A percentile compares a stretch with the other conserved stretches of the same genome.
Evolutionary conservation across 1,284 basidiomycete genomes (phyloP).

Genomic region (Meripilus lineatus): DNA sequence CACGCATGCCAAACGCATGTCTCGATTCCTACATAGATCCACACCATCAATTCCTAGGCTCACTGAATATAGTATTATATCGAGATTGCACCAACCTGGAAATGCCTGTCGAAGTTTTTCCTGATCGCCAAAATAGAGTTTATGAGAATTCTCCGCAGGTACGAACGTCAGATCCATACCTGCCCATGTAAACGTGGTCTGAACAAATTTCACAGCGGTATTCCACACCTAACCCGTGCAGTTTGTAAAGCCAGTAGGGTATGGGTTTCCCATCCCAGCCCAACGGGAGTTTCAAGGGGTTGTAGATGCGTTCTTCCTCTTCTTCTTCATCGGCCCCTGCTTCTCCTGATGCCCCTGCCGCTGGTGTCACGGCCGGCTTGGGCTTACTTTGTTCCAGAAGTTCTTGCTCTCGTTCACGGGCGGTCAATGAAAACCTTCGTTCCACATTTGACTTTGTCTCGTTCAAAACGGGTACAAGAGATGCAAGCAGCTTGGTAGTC

Average conservation of each 20-base stretch:
- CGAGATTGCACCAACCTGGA: constrained; percentile 54
- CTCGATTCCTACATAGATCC: constrained; percentile 84
- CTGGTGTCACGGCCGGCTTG: constrained; percentile 48
- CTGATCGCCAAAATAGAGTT: constrained; percentile 39
- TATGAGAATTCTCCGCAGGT: too few species aligned
- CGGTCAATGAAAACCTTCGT: constrained; percentile 92
- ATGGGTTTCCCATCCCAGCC: constrained; percentile 99
- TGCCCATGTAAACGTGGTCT: constrained; percentile 91
- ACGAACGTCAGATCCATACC: constrained; percentile 57
- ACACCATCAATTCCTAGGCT: too few species aligned
- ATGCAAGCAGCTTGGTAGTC: constrained; percentile 58
- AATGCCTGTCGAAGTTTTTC: constrained; percentile 94
- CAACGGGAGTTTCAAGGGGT: constrained; percentile 94
- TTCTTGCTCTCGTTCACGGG: constrained; percentile 94
- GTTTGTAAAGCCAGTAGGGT: constrained; percentile 97
- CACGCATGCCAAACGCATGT: constrained; percentile 98
- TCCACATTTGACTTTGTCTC: constrained; percentile 97
- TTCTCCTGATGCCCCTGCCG: constrained; percentile 39
- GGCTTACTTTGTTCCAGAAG: constrained; percentile 78
- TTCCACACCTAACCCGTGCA: constrained; percentile 96
- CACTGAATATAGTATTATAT: too few species aligned
- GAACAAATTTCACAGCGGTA: constrained; percentile 99
- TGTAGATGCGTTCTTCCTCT: constrained; percentile 94
- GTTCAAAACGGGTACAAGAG: constrained; percentile 64
- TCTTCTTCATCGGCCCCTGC: constrained; percentile 77